phyloP scores from a whole-genome alignment of 257 asterid species.

The Solanum medicagineum region DNA sequence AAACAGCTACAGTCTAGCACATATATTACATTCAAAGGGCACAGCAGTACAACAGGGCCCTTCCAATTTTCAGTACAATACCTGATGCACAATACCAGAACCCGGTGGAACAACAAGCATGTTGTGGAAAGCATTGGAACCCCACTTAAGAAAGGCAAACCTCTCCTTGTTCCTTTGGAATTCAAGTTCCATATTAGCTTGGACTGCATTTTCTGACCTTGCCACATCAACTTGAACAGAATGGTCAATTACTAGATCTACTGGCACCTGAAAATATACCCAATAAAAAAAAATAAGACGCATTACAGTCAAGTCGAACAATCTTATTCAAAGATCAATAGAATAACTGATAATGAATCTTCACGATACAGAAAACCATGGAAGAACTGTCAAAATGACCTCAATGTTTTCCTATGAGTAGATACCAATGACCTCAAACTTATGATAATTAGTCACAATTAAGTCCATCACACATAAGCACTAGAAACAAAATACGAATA shows the following conservation, averaged over 20 bases:
- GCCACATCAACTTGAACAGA: slow-evolving; percentile 96
- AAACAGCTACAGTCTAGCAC: background rate
- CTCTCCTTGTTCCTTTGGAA: slow-evolving; percentile 95
- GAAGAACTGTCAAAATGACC: background rate
- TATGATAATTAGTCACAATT: background rate
- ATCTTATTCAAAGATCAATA: background rate
- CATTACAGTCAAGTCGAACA: background rate
- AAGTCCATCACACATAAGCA: background rate
- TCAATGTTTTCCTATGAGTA: background rate
- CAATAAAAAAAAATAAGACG: background rate
- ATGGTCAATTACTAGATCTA: slow-evolving; percentile 93
- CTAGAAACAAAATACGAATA: background rate
- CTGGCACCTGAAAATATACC: slow-evolving; percentile 64
- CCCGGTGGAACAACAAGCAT: slow-evolving; percentile 99
- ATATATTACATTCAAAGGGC: background rate
- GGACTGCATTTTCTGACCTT: slow-evolving; percentile 85
- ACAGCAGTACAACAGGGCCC: background rate
- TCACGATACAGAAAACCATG: background rate
- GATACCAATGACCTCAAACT: background rate
- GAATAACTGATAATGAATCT: background rate
- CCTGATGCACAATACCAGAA: slow-evolving; percentile 99
- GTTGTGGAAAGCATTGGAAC: slow-evolving; percentile 83
- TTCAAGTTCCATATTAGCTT: slow-evolving; percentile 86
- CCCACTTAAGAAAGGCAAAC: slow-evolving; percentile 97
- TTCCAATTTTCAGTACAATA: slow-evolving; percentile 15